Percentiles rank a stretch among this genome's conserved stretches.
These are phyloP conservation scores for Tephrocybe sp. DNA, from an alignment of 768 basidiomycete species.

Conservation along the genomic window DNA sequence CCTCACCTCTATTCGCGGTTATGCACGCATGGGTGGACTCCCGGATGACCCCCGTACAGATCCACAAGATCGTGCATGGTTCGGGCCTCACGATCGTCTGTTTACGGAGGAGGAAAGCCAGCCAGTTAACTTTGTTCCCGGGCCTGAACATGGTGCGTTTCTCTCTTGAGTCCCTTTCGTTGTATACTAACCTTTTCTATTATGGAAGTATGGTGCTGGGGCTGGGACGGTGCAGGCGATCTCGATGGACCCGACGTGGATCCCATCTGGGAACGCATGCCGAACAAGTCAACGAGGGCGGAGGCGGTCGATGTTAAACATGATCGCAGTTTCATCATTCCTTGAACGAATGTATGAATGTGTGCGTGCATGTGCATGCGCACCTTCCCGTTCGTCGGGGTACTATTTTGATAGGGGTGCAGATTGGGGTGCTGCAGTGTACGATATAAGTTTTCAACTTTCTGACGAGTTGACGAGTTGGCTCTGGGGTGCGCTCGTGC, in stretches of 20 bases:
- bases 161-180: neutral
- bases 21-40: constrained; percentile 91
- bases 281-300: constrained; percentile 55
- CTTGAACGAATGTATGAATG: neutral
- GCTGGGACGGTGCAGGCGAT: constrained; percentile 99
- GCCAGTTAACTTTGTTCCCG: constrained; percentile 71
- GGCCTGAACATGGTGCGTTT: constrained; percentile 83
- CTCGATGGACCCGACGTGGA: constrained; percentile 98
- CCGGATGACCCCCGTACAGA: constrained; percentile 96
- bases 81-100: constrained; percentile 93
- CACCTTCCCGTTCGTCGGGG: too few species aligned
- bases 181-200: constrained; percentile 1
- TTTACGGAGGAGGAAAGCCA: constrained; percentile 89
- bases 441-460: too few species aligned
- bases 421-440: too few species aligned
- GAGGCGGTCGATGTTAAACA: constrained; percentile 75
- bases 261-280: constrained; percentile 92
- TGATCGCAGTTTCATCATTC: constrained; percentile 41
- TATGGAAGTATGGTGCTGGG: constrained; percentile 94
- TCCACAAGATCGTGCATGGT: constrained; percentile 97
- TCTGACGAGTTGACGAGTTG: too few species aligned
- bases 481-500: too few species aligned
- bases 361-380: too few species aligned
- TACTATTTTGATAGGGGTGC: too few species aligned
- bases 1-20: constrained; percentile 93